Percentiles rank a stretch among this genome's conserved stretches.
Conservation (phyloP, 2,329 filamentous ascomycete genomes). For the Aspergillus awamori region DNA sequence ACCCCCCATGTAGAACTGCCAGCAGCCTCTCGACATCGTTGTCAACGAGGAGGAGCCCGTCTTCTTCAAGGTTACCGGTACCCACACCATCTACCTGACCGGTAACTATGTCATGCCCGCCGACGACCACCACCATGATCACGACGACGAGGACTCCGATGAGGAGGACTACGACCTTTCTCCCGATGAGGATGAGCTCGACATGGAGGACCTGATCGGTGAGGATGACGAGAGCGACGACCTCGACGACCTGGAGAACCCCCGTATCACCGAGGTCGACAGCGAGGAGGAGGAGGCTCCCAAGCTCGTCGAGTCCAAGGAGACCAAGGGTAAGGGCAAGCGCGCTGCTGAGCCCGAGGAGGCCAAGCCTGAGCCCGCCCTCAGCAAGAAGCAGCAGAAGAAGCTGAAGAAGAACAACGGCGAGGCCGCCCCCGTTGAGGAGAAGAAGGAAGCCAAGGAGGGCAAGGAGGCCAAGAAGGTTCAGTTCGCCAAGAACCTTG, state of each 20-base stretch:
- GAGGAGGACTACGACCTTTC: slow-evolving; percentile 80
- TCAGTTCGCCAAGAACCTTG: slow-evolving; percentile 97
- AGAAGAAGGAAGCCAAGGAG: slow-evolving; percentile 59
- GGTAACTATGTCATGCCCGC: slow-evolving; percentile 89
- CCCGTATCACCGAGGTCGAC: slow-evolving; percentile 81
- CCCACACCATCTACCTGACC: slow-evolving; percentile 87
- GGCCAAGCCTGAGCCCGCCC: slow-evolving; percentile 63
- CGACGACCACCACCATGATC: slow-evolving; percentile 54
- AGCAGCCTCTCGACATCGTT: slow-evolving; percentile 92
- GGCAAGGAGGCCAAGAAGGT: slow-evolving; percentile 85
- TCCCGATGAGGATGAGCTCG: slow-evolving; percentile 76
- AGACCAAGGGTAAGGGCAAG: slow-evolving; percentile 91
- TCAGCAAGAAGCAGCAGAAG: slow-evolving; percentile 97
- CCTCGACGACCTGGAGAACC: slow-evolving; percentile 75
- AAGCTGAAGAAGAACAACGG: slow-evolving; percentile 99
- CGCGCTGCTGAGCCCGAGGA: slow-evolving; percentile 72
- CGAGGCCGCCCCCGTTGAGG: slow-evolving; percentile 67
- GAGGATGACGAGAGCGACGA: slow-evolving; percentile 71
- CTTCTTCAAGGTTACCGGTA: slow-evolving; percentile 89
- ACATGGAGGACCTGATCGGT: slow-evolving; percentile 55
- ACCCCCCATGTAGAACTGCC: slow-evolving; percentile 72
- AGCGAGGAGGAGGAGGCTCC: slow-evolving; percentile 73
- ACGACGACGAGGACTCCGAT: slow-evolving; percentile 64
- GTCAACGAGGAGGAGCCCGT: slow-evolving; percentile 85
- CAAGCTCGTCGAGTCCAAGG: slow-evolving; percentile 53